Base-by-base conservation (phyloP, 75 land plant genomes). In the Sequoia sempervirens region DNA sequence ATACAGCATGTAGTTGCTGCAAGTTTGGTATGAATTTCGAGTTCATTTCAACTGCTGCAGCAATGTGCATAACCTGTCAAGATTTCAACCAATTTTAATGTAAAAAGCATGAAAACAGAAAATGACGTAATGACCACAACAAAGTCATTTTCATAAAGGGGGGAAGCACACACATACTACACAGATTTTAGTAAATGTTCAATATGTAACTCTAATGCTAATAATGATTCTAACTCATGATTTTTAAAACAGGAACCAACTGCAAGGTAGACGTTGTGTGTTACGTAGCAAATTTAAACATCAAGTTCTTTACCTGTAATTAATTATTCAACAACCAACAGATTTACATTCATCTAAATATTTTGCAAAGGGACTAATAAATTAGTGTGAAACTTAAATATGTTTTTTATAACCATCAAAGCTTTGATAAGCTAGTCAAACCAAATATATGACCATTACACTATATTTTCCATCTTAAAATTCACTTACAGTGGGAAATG, bases 61-160 rank as follows among this genome's bases (percentile, higher is more conserved):
- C 99, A 89, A 96, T 95, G 82, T 96, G 99, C 99, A 96, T 96
- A 34, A 92, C 99, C 99, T 96, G 90, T 34, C 87, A 64, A 38
- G 28, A 83, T 45, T 45, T 81, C 85, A 34, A 82, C 20, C 23
- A 34, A 84, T 43, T 23, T 41, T 32, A 78, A 43, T 45, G 2
- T 66, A 11, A 82, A 23, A 69, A 30, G 70, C 37, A 69, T 81
- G 75, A 20, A 81, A 58, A 81, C 12, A 17, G 36, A 34, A 23
- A 38, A 36, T 15, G 15, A 68, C 75, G 14, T 81, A 20, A 12
- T 56, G 5, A 38, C 28, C 40, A 66, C 30, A 72, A 38, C 36
- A 54, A 53, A 81, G 17, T 18, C 9, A 78, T 26, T 43, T 43
- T 45, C 28, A 43, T 78, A 10, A 12, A 78, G 26, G 32, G 41